phyloP scores from a whole-genome alignment of 768 basidiomycete species.

The Leccinum rimulosum region DNA sequence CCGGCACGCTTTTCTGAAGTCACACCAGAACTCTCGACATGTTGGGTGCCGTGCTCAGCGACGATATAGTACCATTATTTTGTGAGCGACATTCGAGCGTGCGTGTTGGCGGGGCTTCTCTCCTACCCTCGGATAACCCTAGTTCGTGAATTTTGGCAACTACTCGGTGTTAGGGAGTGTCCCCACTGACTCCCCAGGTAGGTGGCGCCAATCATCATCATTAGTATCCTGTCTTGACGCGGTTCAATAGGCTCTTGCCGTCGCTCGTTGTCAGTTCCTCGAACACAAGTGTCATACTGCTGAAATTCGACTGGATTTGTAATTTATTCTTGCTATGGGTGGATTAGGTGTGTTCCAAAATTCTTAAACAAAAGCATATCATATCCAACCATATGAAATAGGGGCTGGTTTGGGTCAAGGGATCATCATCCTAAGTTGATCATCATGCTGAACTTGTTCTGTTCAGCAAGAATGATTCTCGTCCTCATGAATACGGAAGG shows the following conservation, averaged over 20 bases:
- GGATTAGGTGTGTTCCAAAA: constrained; percentile 2
- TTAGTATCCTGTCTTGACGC: constrained; percentile 3
- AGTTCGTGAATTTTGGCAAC: constrained; percentile 5
- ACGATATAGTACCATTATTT: constrained; percentile 2
- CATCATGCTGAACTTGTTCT: neutral
- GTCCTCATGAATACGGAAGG: neutral
- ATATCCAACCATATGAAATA: neutral
- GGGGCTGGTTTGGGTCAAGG: constrained; percentile 9
- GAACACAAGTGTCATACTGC: neutral
- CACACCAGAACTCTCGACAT: neutral
- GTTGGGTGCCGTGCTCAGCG: neutral
- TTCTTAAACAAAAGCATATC: neutral
- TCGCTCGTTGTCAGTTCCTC: constrained; percentile 4
- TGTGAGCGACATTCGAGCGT: constrained; percentile 1
- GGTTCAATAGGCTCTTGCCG: neutral
- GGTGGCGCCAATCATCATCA: neutral
- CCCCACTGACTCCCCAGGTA: neutral
- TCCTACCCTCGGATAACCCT: neutral
- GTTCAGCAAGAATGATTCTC: constrained; percentile 1
- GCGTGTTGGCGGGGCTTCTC: neutral
- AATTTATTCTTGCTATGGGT: neutral
- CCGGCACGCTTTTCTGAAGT: neutral
- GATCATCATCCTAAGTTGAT: neutral
- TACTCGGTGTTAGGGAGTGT: neutral
- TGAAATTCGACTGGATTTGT: neutral